Percentiles rank a stretch among this genome's conserved stretches.
Evolutionary conservation across 2,329 filamentous ascomycete species (phyloP).

Genomic region (Drechslerella stenobrocha): DNA sequence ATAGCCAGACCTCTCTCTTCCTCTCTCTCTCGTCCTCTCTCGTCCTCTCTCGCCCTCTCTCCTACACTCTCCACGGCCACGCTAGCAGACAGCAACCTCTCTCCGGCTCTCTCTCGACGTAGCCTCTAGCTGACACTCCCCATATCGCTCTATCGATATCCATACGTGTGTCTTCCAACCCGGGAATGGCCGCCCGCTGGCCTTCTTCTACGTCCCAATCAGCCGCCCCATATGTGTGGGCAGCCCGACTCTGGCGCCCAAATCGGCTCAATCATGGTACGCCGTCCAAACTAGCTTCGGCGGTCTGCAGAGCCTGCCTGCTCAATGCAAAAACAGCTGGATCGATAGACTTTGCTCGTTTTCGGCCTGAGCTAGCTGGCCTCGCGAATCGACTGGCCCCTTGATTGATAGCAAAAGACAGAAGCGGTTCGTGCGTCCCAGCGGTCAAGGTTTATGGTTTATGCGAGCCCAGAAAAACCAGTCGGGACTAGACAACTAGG

Average conservation of each 20-base stretch:
- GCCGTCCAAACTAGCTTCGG: neutral
- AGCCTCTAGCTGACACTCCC: neutral
- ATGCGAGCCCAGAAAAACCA: conserved; percentile 6
- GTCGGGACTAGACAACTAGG: neutral
- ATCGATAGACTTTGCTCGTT: conserved; percentile 1
- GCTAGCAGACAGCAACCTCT: neutral
- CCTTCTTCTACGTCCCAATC: too few species aligned
- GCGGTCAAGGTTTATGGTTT: conserved; percentile 41
- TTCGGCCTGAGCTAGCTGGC: neutral
- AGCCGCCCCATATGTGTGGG: neutral
- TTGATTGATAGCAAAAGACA: conserved; percentile 1
- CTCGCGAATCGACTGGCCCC: conserved; percentile 6
- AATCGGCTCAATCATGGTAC: neutral
- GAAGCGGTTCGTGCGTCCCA: conserved; percentile 30
- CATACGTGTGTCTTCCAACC: neutral
- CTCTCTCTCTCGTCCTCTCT: neutral
- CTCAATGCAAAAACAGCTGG: conserved; percentile 1
- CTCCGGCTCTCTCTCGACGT: neutral
- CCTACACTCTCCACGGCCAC: neutral
- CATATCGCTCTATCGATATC: neutral
- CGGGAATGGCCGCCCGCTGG: conserved; percentile 12
- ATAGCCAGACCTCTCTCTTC: neutral
- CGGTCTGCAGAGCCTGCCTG: neutral
- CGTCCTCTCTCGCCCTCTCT: neutral
- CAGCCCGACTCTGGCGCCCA: neutral